Evolutionary conservation across 768 basidiomycete genomes (phyloP).

Genomic region (Leccinellum rugosiceps): DNA sequence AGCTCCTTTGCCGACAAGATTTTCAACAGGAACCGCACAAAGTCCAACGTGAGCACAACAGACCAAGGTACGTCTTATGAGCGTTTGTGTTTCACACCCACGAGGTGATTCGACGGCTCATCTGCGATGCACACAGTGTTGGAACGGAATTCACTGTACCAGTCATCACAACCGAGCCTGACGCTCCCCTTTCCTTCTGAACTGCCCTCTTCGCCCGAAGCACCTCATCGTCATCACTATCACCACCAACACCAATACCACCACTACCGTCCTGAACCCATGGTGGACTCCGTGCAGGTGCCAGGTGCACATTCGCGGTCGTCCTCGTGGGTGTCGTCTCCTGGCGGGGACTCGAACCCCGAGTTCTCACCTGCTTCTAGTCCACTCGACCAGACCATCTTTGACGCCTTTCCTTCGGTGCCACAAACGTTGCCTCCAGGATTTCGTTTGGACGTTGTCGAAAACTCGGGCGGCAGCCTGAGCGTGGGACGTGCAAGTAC

Average conservation of each 20-base stretch:
- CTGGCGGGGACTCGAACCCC: constrained; percentile 33
- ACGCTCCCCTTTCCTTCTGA: constrained; percentile 21
- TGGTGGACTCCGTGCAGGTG: background rate
- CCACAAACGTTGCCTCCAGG: constrained; percentile 47
- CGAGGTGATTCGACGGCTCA: background rate
- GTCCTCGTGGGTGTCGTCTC: constrained; percentile 47
- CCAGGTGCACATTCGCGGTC: background rate
- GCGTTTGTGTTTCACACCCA: background rate
- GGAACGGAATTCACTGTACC: constrained; percentile 30
- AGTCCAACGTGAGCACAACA: constrained; percentile 47
- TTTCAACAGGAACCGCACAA: constrained; percentile 52
- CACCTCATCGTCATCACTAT: background rate
- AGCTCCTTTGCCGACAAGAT: constrained; percentile 61
- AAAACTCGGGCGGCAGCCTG: background rate
- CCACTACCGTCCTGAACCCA: background rate
- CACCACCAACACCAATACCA: background rate
- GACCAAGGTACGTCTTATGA: constrained; percentile 39
- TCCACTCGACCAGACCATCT: constrained; percentile 54
- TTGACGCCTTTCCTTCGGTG: constrained; percentile 72
- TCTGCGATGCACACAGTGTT: background rate
- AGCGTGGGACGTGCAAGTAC: constrained; percentile 22
- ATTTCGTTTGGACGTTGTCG: constrained; percentile 12
- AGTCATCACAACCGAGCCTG: constrained; percentile 23
- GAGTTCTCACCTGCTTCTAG: constrained; percentile 38
- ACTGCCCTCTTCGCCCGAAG: background rate